phyloP scores from a whole-genome alignment of 2,329 filamentous ascomycete species.

The Biscogniauxia mediterranea region DNA sequence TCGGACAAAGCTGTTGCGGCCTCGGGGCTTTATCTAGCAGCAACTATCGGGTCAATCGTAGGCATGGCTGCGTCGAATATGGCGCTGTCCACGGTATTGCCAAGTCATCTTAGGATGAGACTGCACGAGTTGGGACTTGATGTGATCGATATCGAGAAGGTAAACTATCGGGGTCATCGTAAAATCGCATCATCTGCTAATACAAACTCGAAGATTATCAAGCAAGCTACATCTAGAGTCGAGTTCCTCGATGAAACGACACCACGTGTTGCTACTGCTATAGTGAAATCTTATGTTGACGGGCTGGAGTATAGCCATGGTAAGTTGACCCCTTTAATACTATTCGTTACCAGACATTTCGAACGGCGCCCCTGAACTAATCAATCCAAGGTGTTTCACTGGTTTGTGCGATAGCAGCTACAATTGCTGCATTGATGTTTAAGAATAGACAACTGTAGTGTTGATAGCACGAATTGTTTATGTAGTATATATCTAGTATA shows the following conservation, averaged over 20 bases:
- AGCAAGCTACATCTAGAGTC: conserved; percentile 36
- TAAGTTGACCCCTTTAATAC: conserved; percentile 1
- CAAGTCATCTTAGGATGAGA: conserved; percentile 24
- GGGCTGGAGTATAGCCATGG: conserved; percentile 24
- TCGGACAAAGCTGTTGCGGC: conserved; percentile 47
- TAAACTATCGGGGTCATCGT: too few relatives aligned
- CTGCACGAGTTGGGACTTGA: conserved; percentile 21
- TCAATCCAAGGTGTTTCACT: background rate
- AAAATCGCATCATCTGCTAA: conserved; percentile 6
- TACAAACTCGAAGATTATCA: conserved; percentile 34
- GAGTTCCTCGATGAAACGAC: conserved; percentile 34
- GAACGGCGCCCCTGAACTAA: background rate
- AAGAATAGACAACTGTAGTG: background rate
- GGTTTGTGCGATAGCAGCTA: background rate
- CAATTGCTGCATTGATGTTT: background rate
- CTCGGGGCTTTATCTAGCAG: conserved; percentile 43
- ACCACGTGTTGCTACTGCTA: conserved; percentile 10
- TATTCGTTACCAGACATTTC: background rate
- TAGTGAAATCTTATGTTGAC: conserved; percentile 20
- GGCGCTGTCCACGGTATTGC: conserved; percentile 23
- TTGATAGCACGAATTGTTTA: background rate
- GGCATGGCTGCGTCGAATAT: conserved; percentile 22
- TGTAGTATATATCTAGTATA: too few relatives aligned
- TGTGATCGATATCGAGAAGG: conserved; percentile 9
- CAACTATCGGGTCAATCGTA: conserved; percentile 36